phyloP scores from a whole-genome alignment of 1,139 yeast genomes.

The Zhuliangozyma parablackwelliae region DNA sequence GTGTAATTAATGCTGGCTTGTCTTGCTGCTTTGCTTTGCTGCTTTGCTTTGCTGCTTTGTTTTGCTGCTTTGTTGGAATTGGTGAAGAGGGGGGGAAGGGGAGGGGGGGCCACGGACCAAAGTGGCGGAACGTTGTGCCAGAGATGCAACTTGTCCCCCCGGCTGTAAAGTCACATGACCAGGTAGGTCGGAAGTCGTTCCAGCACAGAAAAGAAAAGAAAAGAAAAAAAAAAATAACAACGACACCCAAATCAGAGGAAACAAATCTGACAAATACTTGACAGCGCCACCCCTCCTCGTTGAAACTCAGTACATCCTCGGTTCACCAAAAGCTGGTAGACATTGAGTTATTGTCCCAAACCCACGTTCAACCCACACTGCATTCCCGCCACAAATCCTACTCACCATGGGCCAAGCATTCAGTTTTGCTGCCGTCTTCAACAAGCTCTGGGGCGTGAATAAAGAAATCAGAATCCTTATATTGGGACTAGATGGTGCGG shows the following conservation, averaged over 20 bases:
- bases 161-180: too few species aligned
- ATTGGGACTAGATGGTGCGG: conserved; percentile 95
- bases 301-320: neutral
- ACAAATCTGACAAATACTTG: neutral
- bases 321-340: too few species aligned
- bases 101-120: too few species aligned
- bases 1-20: too few species aligned
- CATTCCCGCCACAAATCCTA: neutral
- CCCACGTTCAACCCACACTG: neutral
- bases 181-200: too few species aligned
- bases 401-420: conserved; percentile 72
- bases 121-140: too few species aligned
- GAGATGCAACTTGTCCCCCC: too few species aligned
- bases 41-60: too few species aligned
- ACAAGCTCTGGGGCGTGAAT: conserved; percentile 82
- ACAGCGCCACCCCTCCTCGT: neutral
- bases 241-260: neutral
- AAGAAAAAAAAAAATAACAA: neutral
- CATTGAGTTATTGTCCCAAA: too few species aligned
- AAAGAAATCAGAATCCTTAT: conserved; percentile 90
- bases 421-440: conserved; percentile 70
- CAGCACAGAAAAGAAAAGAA: neutral
- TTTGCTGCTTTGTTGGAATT: too few species aligned
- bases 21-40: too few species aligned
- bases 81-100: too few species aligned